These are phyloP conservation scores for Prunus kanzakura DNA, from an alignment of 306 rosid genomes.

Conservation along the genomic window DNA sequence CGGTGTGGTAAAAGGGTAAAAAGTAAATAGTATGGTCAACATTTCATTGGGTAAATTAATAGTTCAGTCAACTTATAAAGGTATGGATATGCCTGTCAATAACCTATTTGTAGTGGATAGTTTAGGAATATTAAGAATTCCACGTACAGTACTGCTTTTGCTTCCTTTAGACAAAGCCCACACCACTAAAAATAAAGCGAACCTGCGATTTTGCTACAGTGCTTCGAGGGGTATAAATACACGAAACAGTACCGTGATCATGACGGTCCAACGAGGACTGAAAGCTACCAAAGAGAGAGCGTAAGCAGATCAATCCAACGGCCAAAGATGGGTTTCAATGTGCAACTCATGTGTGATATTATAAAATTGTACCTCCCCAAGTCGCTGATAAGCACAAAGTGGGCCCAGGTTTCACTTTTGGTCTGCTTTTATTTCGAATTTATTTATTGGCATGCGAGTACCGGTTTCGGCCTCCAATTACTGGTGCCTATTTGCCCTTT, in stretches of 20 bases:
- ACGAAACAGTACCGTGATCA: neutral
- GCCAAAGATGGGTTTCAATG: neutral
- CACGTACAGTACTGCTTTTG: conserved; percentile 23
- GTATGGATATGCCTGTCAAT: conserved; percentile 34
- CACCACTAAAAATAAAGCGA: neutral
- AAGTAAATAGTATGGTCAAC: neutral
- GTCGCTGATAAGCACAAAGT: conserved; percentile 30
- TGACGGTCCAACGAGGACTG: conserved; percentile 1
- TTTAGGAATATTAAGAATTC: neutral
- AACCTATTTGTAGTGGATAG: neutral
- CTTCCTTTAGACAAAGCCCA: conserved; percentile 19
- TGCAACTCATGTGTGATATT: neutral
- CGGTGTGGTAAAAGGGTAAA: neutral
- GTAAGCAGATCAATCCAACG: neutral
- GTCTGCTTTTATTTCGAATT: conserved; percentile 3
- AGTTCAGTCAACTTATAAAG: no score
- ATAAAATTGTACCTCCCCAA: neutral
- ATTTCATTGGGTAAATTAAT: neutral
- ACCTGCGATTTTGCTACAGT: neutral
- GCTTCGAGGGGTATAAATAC: neutral
- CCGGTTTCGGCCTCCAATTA: conserved; percentile 13
- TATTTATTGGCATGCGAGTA: neutral
- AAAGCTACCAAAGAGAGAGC: neutral
- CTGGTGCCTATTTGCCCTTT: neutral
- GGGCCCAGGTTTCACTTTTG: conserved; percentile 29